Base-by-base conservation (phyloP, 257 asterid genomes). In the Cynanchum wilfordii region DNA sequence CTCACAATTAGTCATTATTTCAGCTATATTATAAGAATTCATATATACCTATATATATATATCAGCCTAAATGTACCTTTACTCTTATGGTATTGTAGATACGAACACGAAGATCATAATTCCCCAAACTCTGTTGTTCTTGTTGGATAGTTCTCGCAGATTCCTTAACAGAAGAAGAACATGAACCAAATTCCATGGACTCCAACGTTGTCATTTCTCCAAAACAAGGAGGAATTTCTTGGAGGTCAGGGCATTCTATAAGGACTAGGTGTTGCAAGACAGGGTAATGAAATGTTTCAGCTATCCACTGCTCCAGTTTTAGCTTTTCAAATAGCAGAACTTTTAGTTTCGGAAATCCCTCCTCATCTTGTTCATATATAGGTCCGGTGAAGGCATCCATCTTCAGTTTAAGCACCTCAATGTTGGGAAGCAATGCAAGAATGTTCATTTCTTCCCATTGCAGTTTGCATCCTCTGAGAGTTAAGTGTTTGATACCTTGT, bases 401-500 rank as follows among this genome's bases (percentile, higher is more conserved):
- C n/a, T n/a, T n/a, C n/a, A n/a, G n/a, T n/a, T n/a, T n/a, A n/a
- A n/a, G n/a, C n/a, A n/a, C n/a, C n/a, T n/a, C n/a, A n/a, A n/a
- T 79, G 24, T 55, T 63, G 4, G 82, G 76, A 51, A 79, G 45
- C 44, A 10, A 17, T 3, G 77, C 80, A 12, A 74, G 42, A 20
- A 66, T 17, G 8, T 54, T 42, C 77, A 79, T 63, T 25, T 62
- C 50, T 50, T 65, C 38, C 77, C 79, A 75, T 0, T 72, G 57
- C 24, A 78, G 44, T 7, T 13, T 7, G 47, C 54, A n/a, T 15
- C 74, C 71, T 47, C 45, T 42, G 16, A 79, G 63, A 27, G 79
- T 74, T 27, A 79, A 42, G 57, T 64, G 42, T 38, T 70, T 74
- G 22, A 79, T 58, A n/a, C 42, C 47, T 38, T 25, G 36, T 12